Evolutionary conservation across 1,284 basidiomycete genomes (phyloP).

Genomic region (Cryptococcus neoformans): DNA sequence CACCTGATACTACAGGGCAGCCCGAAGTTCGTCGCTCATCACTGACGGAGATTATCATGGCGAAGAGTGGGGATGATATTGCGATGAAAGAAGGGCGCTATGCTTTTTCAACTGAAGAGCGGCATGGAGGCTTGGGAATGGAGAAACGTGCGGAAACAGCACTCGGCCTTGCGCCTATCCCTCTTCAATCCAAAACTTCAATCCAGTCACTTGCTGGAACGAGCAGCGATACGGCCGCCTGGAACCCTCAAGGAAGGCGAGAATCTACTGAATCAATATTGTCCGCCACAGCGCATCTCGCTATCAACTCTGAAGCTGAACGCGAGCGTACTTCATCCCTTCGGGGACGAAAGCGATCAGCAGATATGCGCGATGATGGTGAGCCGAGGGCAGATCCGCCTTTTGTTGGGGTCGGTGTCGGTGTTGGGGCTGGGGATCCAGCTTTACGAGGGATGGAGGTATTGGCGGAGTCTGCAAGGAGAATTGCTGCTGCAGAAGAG

Average conservation of each 20-base stretch:
- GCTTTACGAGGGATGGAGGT: slow-evolving; percentile 44
- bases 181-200: neutral
- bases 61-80: slow-evolving; percentile 36
- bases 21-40: slow-evolving; percentile 26
- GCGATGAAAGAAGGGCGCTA: slow-evolving; percentile 20
- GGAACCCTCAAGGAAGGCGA: slow-evolving; percentile 12
- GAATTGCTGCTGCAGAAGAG: slow-evolving; percentile 33
- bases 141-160: neutral
- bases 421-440: slow-evolving; percentile 21
- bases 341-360: slow-evolving; percentile 13
- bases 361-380: neutral
- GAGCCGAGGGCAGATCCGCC: slow-evolving; percentile 17
- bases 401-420: slow-evolving; percentile 12
- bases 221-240: neutral
- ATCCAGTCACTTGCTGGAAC: neutral
- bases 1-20: slow-evolving; percentile 13
- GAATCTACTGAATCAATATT: slow-evolving; percentile 27
- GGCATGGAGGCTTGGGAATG: neutral
- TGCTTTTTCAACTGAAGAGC: neutral
- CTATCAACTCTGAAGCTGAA: slow-evolving; percentile 14
- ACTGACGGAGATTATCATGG: slow-evolving; percentile 40
- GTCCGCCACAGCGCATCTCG: slow-evolving; percentile 9
- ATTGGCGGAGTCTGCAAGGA: slow-evolving; percentile 33
- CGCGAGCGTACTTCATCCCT: slow-evolving; percentile 5
- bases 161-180: neutral